These are phyloP conservation scores for Coemansia sp. DNA, from an alignment of 192 early-diverging fungal genomes.

Conservation along the genomic window DNA sequence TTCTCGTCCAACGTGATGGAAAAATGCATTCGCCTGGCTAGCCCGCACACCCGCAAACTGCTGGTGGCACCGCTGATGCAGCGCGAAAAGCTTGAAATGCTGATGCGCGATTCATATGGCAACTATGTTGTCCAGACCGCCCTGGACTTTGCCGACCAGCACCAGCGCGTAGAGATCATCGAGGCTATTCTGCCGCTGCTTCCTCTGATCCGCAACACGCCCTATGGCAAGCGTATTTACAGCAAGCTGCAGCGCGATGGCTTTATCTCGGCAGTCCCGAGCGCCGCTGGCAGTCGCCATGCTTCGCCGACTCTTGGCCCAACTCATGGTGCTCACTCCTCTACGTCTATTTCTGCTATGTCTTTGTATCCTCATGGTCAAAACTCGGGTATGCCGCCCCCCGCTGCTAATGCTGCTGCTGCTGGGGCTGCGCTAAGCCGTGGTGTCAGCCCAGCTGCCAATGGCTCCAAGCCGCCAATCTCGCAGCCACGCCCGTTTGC, in stretches of 20 bases:
- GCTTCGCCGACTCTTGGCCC: slow-evolving; percentile 50
- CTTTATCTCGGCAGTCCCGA: slow-evolving; percentile 47
- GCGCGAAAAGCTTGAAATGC: slow-evolving; percentile 69
- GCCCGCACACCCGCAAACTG: slow-evolving; percentile 62
- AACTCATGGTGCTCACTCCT: slow-evolving; percentile 28
- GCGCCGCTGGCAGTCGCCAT: slow-evolving; percentile 47
- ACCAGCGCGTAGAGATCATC: slow-evolving; percentile 68
- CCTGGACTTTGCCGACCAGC: slow-evolving; percentile 72
- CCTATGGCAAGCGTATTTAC: slow-evolving; percentile 86
- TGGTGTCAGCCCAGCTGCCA: slow-evolving; percentile 31
- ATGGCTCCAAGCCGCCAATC: slow-evolving; percentile 1
- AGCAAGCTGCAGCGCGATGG: slow-evolving; percentile 67
- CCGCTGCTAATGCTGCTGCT: slow-evolving; percentile 5
- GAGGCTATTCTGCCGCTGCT: slow-evolving; percentile 79
- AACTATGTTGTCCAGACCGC: slow-evolving; percentile 92
- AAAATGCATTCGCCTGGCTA: slow-evolving; percentile 85
- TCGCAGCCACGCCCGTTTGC: slow-evolving; percentile 18
- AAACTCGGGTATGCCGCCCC: not conserved
- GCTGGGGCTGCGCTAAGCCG: slow-evolving; percentile 28
- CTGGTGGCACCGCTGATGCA: slow-evolving; percentile 77
- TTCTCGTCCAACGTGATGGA: slow-evolving; percentile 92
- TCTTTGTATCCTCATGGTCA: slow-evolving; percentile 32
- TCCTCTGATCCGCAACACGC: slow-evolving; percentile 78
- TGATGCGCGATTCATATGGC: slow-evolving; percentile 82
- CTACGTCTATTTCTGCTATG: slow-evolving; percentile 29